phyloP scores from a whole-genome alignment of 1,284 basidiomycete species.

The Apiotrichum sp. region DNA sequence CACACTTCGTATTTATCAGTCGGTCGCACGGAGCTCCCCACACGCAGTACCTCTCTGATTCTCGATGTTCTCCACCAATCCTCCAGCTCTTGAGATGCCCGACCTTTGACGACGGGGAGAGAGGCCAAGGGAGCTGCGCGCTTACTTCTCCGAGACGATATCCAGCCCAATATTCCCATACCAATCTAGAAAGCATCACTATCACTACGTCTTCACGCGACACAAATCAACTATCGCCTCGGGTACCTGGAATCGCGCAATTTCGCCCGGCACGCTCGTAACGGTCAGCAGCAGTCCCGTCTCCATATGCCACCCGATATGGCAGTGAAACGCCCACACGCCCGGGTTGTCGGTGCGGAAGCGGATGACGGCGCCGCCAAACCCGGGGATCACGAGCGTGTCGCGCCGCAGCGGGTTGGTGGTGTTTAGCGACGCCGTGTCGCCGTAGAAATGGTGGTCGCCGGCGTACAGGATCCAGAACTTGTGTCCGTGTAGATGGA shows the following conservation, averaged over 20 bases:
- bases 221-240: background rate
- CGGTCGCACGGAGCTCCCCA: too few relatives aligned
- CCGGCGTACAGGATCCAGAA: constrained; percentile 23
- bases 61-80: too few relatives aligned
- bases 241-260: constrained; percentile 4
- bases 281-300: constrained; percentile 13
- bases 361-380: constrained; percentile 25
- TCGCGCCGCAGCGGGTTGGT: constrained; percentile 29
- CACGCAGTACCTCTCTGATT: too few relatives aligned
- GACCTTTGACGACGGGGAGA: too few relatives aligned
- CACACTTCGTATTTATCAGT: too few relatives aligned
- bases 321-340: constrained; percentile 29
- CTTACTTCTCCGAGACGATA: too few relatives aligned
- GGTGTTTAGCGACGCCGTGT: constrained; percentile 12
- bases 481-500: constrained; percentile 31
- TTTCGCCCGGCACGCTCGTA: constrained; percentile 12
- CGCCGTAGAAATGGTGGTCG: constrained; percentile 8
- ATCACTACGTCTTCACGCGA: too few relatives aligned
- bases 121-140: too few relatives aligned
- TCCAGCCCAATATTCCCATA: too few relatives aligned
- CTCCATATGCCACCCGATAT: constrained; percentile 28
- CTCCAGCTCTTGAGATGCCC: too few relatives aligned
- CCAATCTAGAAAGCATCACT: too few relatives aligned
- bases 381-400: constrained; percentile 23
- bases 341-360: constrained; percentile 23